Conservation (phyloP, 176 grass and related monocot species). For the Carex pumila region DNA sequence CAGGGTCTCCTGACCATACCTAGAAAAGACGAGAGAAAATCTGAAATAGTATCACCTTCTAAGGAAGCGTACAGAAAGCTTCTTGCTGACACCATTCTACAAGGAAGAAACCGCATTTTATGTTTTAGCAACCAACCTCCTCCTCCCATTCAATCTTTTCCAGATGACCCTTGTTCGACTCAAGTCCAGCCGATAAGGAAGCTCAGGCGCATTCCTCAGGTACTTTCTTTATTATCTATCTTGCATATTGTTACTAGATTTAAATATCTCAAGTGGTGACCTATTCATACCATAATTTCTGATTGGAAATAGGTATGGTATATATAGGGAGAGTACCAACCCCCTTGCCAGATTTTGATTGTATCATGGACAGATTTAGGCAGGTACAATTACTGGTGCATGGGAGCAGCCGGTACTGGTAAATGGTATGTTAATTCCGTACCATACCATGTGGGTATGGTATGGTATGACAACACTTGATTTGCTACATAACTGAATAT, state of each 20-base stretch:
- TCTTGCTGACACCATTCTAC: constrained; percentile 35
- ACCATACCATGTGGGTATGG: background rate
- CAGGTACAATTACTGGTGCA: background rate
- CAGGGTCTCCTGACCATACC: constrained; percentile 35
- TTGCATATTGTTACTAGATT: background rate
- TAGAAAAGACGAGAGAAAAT: constrained; percentile 24
- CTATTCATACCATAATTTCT: background rate
- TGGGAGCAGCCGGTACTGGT: background rate
- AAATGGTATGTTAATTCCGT: background rate
- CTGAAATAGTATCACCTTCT: constrained; percentile 12
- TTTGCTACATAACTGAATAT: too few relatives aligned
- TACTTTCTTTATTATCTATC: background rate
- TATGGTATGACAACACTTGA: background rate
- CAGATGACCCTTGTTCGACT: background rate
- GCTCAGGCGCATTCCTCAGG: constrained; percentile 31
- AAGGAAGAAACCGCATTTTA: constrained; percentile 37
- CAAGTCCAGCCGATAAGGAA: constrained; percentile 11
- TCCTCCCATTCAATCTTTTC: background rate
- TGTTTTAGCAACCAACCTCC: constrained; percentile 27
- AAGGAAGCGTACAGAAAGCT: constrained; percentile 37
- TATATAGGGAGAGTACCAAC: constrained; percentile 23
- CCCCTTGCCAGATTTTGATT: constrained; percentile 5
- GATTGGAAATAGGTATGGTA: constrained; percentile 12
- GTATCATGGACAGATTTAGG: background rate
- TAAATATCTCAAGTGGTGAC: background rate